phyloP scores from a whole-genome alignment of 2,329 filamentous ascomycete species.

The Ampelomyces quisqualis region DNA sequence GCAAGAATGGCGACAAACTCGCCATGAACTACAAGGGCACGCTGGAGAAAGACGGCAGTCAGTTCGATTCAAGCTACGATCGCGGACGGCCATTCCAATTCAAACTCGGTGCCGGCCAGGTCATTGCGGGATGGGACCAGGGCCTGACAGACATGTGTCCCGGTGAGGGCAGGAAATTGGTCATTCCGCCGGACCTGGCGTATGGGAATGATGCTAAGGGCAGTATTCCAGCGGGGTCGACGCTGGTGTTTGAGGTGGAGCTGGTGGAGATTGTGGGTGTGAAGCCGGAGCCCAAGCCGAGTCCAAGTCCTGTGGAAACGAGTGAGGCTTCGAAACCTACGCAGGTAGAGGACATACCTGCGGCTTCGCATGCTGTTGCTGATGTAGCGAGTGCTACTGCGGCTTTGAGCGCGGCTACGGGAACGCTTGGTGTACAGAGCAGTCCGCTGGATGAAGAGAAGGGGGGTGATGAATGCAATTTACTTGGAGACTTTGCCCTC shows the following conservation, averaged over 20 bases:
- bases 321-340: slow-evolving; percentile 4
- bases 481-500: slow-evolving; percentile 88
- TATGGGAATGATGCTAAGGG: slow-evolving; percentile 77
- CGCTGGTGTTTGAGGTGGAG: slow-evolving; percentile 90
- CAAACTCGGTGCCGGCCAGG: slow-evolving; percentile 73
- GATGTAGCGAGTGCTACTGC: slow-evolving; percentile 13
- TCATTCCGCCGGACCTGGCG: slow-evolving; percentile 80
- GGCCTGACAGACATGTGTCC: slow-evolving; percentile 93
- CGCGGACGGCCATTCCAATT: slow-evolving; percentile 76
- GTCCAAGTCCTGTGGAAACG: not conserved
- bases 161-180: slow-evolving; percentile 85
- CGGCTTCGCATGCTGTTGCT: slow-evolving; percentile 14
- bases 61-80: slow-evolving; percentile 85
- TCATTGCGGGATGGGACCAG: slow-evolving; percentile 94
- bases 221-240: slow-evolving; percentile 75
- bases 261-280: slow-evolving; percentile 73
- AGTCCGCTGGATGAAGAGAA: slow-evolving; percentile 44
- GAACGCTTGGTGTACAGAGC: slow-evolving; percentile 20
- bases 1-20: slow-evolving; percentile 50
- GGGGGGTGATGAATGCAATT: slow-evolving; percentile 73
- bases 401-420: slow-evolving; percentile 14
- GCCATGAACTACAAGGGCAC: slow-evolving; percentile 54
- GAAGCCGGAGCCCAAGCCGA: slow-evolving; percentile 18
- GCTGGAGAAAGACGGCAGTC: slow-evolving; percentile 60
- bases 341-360: slow-evolving; percentile 3